Evolutionary conservation across 495 filamentous ascomycete genomes (phyloP).

Genomic region (Aspergillus sparsus): DNA sequence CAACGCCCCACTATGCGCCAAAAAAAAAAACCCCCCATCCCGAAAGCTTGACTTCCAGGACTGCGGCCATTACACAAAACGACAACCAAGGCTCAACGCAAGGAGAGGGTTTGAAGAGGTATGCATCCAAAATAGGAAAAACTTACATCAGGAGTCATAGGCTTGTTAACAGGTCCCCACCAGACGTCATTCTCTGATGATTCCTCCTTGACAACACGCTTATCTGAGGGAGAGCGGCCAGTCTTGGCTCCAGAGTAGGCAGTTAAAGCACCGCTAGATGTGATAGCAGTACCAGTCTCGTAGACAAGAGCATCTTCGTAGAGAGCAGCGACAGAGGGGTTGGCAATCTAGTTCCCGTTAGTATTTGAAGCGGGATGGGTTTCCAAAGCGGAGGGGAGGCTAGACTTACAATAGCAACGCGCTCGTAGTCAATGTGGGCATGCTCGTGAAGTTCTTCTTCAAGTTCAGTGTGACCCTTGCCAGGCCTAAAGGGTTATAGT

Average conservation of each 20-base stretch:
- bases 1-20: conserved; percentile 3
- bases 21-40: conserved; percentile 12
- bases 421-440: conserved; percentile 98
- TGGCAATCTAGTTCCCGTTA: conserved; percentile 65
- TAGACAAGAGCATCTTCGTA: conserved; percentile 99
- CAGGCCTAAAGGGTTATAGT: conserved; percentile 56
- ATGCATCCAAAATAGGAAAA: conserved; percentile 8
- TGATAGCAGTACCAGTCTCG: conserved; percentile 96
- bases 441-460: conserved; percentile 98
- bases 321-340: conserved; percentile 86
- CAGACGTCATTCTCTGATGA: conserved; percentile 88
- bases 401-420: conserved; percentile 85
- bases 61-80: conserved; percentile 29
- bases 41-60: conserved; percentile 38
- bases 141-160: conserved; percentile 96
- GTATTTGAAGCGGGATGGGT: conserved; percentile 4
- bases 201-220: conserved; percentile 92
- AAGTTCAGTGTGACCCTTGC: conserved; percentile 87
- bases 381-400: conserved; percentile 2
- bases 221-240: conserved; percentile 93
- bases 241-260: conserved; percentile 99
- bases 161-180: conserved; percentile 99
- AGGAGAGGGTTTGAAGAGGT: conserved; percentile 11
- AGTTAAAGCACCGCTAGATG: conserved; percentile 88
- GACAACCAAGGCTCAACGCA: conserved; percentile 29